Evolutionary conservation across 768 basidiomycete species (phyloP).

Genomic region (Peribolospora baueri): DNA sequence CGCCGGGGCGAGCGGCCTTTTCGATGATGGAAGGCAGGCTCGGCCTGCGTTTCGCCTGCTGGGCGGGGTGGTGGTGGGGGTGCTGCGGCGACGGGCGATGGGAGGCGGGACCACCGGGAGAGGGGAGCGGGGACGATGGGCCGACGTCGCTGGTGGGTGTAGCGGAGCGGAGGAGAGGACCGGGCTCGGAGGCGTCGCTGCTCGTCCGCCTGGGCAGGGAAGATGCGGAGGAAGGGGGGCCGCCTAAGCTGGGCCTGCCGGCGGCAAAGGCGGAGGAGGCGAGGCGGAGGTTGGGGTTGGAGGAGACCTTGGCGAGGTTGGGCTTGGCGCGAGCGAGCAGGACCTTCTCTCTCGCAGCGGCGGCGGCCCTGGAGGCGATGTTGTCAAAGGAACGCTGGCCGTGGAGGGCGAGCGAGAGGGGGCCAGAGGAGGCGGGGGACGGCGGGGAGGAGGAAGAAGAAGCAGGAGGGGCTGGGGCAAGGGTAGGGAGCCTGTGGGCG

Average conservation of each 20-base stretch:
- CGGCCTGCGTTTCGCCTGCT: constrained; percentile 15
- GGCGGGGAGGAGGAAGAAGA: background rate
- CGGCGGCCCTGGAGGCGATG: constrained; percentile 27
- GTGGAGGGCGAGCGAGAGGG: constrained; percentile 24
- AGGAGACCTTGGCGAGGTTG: constrained; percentile 3
- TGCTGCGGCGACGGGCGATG: constrained; percentile 6
- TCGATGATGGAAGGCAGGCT: constrained; percentile 24
- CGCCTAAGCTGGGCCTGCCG: background rate
- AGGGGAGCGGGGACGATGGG: background rate
- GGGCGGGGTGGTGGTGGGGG: constrained; percentile 3
- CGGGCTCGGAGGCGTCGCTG: background rate
- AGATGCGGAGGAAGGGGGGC: background rate
- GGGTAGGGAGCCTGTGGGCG: constrained; percentile 12
- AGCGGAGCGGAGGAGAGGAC: background rate
- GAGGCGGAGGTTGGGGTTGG: background rate
- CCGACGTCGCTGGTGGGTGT: background rate
- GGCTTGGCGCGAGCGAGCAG: constrained; percentile 9
- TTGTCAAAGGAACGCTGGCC: constrained; percentile 61
- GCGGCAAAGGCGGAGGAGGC: background rate
- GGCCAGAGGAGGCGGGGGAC: background rate
- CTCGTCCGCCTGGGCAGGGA: background rate
- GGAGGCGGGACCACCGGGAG: constrained; percentile 1
- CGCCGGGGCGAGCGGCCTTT: constrained; percentile 20
- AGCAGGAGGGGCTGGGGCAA: constrained; percentile 12
- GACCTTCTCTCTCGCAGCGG: constrained; percentile 1